phyloP scores from a whole-genome alignment of 352 stramenopile genomes.

The Phytophthora chlamydospora region DNA sequence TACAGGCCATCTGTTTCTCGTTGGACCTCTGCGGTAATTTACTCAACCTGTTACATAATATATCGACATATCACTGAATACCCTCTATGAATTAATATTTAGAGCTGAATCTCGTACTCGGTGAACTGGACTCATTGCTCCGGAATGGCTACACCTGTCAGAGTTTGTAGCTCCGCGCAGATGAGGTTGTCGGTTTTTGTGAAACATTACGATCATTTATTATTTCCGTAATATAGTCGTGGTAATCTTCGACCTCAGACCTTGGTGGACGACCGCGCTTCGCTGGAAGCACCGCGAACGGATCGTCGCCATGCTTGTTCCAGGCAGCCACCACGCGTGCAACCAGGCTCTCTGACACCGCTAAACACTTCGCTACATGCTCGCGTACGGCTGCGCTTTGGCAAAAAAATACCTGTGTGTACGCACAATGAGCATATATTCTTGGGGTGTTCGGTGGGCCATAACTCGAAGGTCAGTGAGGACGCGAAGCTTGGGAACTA shows the following conservation, averaged over 20 bases:
- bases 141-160: slow-evolving; percentile 3
- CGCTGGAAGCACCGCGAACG: not conserved
- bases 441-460: slow-evolving; percentile 2
- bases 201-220: slow-evolving; percentile 13
- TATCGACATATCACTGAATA: no score
- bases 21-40: no score
- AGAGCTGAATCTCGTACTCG: no score
- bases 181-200: slow-evolving; percentile 1
- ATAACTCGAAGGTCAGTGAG: no score
- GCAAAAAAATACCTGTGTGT: slow-evolving; percentile 7
- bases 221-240: slow-evolving; percentile 3
- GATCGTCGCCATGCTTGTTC: slow-evolving; percentile 2
- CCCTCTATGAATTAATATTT: no score
- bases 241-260: slow-evolving; percentile 6
- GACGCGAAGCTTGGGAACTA: no score
- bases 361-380: not conserved
- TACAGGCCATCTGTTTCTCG: no score
- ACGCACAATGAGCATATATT: slow-evolving; percentile 11
- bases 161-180: not conserved
- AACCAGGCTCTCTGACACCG: slow-evolving; percentile 2
- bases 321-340: not conserved
- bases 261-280: not conserved
- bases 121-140: no score
- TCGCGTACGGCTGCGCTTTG: not conserved
- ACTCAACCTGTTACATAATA: no score